Base-by-base conservation (phyloP, 495 filamentous ascomycete genomes). In the Penicillium odoratum region DNA sequence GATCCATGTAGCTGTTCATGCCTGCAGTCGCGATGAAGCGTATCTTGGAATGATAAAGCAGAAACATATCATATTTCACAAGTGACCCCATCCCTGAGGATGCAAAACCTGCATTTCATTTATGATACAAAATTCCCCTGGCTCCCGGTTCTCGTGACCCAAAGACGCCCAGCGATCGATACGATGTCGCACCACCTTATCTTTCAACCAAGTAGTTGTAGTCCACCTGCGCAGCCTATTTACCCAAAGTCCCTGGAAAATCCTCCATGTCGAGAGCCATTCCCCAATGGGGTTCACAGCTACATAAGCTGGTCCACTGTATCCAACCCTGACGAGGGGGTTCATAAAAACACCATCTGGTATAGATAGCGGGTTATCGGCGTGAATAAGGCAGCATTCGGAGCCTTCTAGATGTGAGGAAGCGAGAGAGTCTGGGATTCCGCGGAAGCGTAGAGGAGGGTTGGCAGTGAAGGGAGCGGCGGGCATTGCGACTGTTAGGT, bases 91-190 rank as follows among this genome's bases (percentile, higher is more conserved):
- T 16, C 90, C 90, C 68, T 88, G 88, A 48, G 78, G 60, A 63
- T 83, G 80, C 58, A 93, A 73, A 38, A 94, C 82, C 69, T 94
- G 90, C 90, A 93, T 93, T 75, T 92, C 89, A 72, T 93, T 86
- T 50, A 93, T 83, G 53, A 92, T 73, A 66, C 90, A 94, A 48
- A 81, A 79, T 45, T 74, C 73, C n/a, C 83, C 87, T 1, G 68
- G 76, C 59, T 89, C 85, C 11, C 74, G 61, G 33, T 72, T 71
- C 42, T 74, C 55, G 16, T 60, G 48, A 21, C 65, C 72, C 40
- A 71, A 69, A 30, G 68, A 67, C 45, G 67, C 51, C 75, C 79
- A 78, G 40, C 68, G 69, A 48, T 73, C 67, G 15, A 82, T 47
- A 45, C 74, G 66, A 8, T 75, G 63, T 7, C 63, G 70, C 29